Evolutionary conservation across 1,139 yeast species (phyloP).

Genomic region (Suhomyces wounanorum): DNA sequence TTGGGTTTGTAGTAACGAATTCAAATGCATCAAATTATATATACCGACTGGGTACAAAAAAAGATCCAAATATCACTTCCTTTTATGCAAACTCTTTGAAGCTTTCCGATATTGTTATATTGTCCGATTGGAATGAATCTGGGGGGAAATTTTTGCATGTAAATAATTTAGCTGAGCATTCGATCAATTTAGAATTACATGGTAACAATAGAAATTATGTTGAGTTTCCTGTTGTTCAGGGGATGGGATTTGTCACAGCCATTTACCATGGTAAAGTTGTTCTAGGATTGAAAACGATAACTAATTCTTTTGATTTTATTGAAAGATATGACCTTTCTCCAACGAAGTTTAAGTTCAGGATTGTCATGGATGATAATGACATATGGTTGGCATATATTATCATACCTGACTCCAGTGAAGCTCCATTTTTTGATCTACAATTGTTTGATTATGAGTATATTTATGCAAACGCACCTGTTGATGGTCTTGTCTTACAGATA

Average conservation of each 20-base stretch:
- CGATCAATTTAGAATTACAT: slow-evolving; percentile 53
- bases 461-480: too few species aligned
- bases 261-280: slow-evolving; percentile 60
- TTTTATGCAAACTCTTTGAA: too few species aligned
- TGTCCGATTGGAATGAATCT: too few species aligned
- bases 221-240: slow-evolving; percentile 55
- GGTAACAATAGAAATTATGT: slow-evolving; percentile 25
- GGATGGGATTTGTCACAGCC: slow-evolving; percentile 59
- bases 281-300: not conserved
- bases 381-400: too few species aligned
- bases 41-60: slow-evolving; percentile 42
- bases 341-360: too few species aligned
- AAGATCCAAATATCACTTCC: too few species aligned
- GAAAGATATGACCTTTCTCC: not conserved
- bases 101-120: too few species aligned
- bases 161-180: slow-evolving; percentile 53
- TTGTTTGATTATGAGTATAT: too few species aligned
- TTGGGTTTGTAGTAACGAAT: slow-evolving; percentile 73
- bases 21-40: slow-evolving; percentile 57
- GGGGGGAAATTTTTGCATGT: slow-evolving; percentile 28
- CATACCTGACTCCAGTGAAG: too few species aligned
- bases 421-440: too few species aligned
- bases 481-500: too few species aligned
- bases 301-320: slow-evolving; percentile 19
- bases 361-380: too few species aligned